These are phyloP conservation scores for Ploettnerulaceae sp. DNA, from an alignment of 2,329 filamentous ascomycete species.

Conservation along the genomic window DNA sequence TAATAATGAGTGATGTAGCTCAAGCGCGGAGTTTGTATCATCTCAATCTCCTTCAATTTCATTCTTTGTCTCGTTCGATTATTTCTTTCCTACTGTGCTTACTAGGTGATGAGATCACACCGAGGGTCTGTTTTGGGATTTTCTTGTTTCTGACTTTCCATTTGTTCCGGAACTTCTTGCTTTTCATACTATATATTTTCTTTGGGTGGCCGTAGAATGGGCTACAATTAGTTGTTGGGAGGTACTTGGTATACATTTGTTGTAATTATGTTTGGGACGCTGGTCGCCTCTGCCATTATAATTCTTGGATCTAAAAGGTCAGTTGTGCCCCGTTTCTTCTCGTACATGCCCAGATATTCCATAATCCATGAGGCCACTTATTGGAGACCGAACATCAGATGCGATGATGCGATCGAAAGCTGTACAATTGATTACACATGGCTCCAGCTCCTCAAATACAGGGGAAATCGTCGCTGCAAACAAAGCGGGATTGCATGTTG, in stretches of 20 bases:
- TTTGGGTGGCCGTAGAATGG: conserved; percentile 14
- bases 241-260: conserved; percentile 21
- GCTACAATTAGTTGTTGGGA: conserved; percentile 10
- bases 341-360: conserved; percentile 1
- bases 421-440: background rate
- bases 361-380: background rate
- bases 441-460: conserved; percentile 5
- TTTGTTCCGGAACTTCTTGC: conserved; percentile 9
- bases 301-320: conserved; percentile 29
- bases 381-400: background rate
- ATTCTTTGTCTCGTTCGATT: conserved; percentile 5
- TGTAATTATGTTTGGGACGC: conserved; percentile 35
- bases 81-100: background rate
- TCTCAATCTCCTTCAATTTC: conserved; percentile 11
- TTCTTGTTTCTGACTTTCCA: background rate
- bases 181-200: conserved; percentile 5
- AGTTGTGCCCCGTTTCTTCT: conserved; percentile 16
- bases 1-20: conserved; percentile 3
- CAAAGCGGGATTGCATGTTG: background rate
- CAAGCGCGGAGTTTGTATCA: conserved; percentile 14
- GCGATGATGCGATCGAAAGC: background rate
- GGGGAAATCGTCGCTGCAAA: background rate
- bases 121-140: background rate
- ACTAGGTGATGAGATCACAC: background rate
- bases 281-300: conserved; percentile 30